phyloP scores from a whole-genome alignment of 2,329 filamentous ascomycete species.

The Stylonectria norvegica region DNA sequence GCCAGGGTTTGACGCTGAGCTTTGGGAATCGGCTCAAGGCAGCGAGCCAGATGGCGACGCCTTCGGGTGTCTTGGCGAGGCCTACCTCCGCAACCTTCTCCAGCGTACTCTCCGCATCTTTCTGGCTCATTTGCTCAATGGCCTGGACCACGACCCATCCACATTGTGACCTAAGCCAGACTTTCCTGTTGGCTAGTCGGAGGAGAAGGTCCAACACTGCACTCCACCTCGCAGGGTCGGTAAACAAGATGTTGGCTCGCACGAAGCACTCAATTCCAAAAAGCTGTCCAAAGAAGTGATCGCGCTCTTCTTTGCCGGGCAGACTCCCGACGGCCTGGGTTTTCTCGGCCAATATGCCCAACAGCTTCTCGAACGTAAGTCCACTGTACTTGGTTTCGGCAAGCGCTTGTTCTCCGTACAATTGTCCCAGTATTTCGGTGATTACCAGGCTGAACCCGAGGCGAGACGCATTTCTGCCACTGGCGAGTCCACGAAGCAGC shows the following conservation, averaged over 20 bases:
- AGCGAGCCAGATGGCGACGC: slow-evolving; percentile 82
- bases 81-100: slow-evolving; percentile 60
- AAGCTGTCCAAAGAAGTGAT: slow-evolving; percentile 78
- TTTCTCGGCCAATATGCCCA: slow-evolving; percentile 53
- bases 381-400: slow-evolving; percentile 47
- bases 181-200: slow-evolving; percentile 73
- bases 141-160: slow-evolving; percentile 77
- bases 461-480: slow-evolving; percentile 81
- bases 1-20: slow-evolving; percentile 68
- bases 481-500: slow-evolving; percentile 84
- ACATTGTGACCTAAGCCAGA: slow-evolving; percentile 86
- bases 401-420: slow-evolving; percentile 55
- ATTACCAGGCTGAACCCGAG: slow-evolving; percentile 87
- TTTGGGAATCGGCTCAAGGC: slow-evolving; percentile 62
- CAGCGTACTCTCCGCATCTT: slow-evolving; percentile 60
- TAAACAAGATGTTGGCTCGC: slow-evolving; percentile 69
- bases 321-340: slow-evolving; percentile 52
- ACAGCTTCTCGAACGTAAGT: slow-evolving; percentile 54
- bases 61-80: slow-evolving; percentile 78
- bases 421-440: slow-evolving; percentile 71
- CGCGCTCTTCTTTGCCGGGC: slow-evolving; percentile 72
- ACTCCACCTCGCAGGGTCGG: slow-evolving; percentile 57
- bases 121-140: slow-evolving; percentile 57
- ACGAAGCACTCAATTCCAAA: slow-evolving; percentile 87
- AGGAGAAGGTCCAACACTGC: slow-evolving; percentile 70